Evolutionary conservation across 257 asterid species (phyloP).

Genomic region (Jaltomata sinuosa): DNA sequence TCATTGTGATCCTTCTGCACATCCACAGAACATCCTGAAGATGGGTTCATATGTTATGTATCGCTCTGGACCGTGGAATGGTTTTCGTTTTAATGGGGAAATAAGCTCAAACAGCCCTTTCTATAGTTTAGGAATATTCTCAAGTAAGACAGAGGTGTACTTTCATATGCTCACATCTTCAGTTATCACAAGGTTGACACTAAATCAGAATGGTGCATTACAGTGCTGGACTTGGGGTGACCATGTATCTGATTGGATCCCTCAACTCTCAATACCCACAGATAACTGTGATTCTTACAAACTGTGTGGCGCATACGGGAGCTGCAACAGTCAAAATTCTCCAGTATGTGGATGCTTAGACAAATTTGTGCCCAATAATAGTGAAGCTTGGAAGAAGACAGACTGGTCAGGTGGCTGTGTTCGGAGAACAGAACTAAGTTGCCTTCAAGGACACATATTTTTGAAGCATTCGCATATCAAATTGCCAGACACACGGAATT

Average conservation of each 20-base stretch:
- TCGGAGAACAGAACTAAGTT: conserved; percentile 9
- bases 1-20: conserved; percentile 6
- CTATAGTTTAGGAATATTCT: not conserved
- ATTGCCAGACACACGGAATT: conserved; percentile 20
- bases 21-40: conserved; percentile 9
- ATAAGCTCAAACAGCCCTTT: not conserved
- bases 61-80: conserved; percentile 26
- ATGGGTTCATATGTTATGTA: not conserved
- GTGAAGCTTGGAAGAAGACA: conserved; percentile 4
- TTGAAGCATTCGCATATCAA: conserved; percentile 6
- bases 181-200: conserved; percentile 1
- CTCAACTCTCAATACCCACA: not conserved
- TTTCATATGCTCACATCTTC: not conserved
- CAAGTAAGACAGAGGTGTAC: conserved; percentile 6
- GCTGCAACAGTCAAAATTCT: conserved; percentile 4
- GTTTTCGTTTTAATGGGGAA: conserved; percentile 7
- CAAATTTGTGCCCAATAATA: conserved; percentile 14
- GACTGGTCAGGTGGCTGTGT: conserved; percentile 25
- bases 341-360: conserved; percentile 24
- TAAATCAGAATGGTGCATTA: conserved; percentile 13
- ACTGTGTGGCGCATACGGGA: conserved; percentile 16
- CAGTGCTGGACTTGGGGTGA: conserved; percentile 23
- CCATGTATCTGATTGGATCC: conserved; percentile 11
- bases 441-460: conserved; percentile 16
- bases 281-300: conserved; percentile 23